Evolutionary conservation across 345 rosid genomes (phyloP), one percentile per base, ranked within the genome.

Genomic region (rapeseed (Brassica napus)): DNA sequence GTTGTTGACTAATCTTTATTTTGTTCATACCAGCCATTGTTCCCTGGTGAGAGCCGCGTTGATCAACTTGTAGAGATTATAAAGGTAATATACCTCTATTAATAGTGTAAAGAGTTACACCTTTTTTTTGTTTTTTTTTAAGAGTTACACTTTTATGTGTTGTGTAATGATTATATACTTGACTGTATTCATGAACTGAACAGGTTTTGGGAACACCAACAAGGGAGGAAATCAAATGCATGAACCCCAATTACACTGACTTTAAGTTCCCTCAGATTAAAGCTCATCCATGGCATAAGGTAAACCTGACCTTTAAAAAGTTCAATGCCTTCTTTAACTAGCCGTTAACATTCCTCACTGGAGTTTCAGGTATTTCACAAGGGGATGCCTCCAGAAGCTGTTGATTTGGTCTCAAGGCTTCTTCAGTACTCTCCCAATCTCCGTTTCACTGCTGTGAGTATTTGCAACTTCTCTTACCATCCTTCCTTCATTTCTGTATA

Each of bases 251-350:
- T 84, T 93, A 95, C 81, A 93, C 93, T 0, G 99, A 95, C 80
- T 95, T 89, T 84, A 95, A 93, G 65, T 94, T 94, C 80, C 98
- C 99, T 59, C 99, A 94, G 85, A 92, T 94, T 67, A 94, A 94
- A 86, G 97, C 98, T 58, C 98, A 94, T 83, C 98, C 98, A 10
- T 93, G 98, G 99, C 99, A 94, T 85, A 94, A 95, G 97, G 99
- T 92, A 35, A 16, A 16, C 52, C 12, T 65, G 18, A n/a, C 18
- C 16, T 49, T 49, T 49, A 4, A n/a, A 1, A 15, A 32, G 3
- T 23, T 2, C 24, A 35, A 0, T 68, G 58, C 9, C 59, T 68
- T 37, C 14, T 54, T 54, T 32, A 28, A 34, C 30, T 4, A 18
- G 32, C 44, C 26, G 16, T 11, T 63, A 65, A 35, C 1, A 16